Evolutionary conservation across 2,329 filamentous ascomycete species (phyloP).

Genomic region (Aureobasidium sp.): DNA sequence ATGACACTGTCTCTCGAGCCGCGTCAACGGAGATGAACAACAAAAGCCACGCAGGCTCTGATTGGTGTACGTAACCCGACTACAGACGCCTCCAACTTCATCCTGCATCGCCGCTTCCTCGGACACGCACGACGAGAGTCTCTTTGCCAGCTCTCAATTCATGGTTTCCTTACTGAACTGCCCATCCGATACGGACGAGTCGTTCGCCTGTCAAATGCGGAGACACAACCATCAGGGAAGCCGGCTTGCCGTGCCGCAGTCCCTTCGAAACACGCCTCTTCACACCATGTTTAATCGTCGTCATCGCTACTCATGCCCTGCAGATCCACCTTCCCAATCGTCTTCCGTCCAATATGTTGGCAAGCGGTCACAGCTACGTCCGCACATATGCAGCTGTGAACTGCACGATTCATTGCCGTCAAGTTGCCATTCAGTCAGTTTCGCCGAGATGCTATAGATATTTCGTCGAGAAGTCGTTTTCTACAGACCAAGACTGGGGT

Average conservation of each 20-base stretch:
- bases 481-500: not conserved
- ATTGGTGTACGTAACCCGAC: not conserved
- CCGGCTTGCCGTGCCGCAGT: not conserved
- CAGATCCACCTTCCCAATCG: not conserved
- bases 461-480: not conserved
- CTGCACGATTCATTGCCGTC: not conserved
- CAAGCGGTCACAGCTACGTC: not conserved
- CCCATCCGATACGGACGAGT: not conserved
- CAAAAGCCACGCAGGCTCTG: not conserved
- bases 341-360: not conserved
- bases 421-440: not conserved
- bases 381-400: not conserved
- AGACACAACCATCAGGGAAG: not conserved
- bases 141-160: not conserved
- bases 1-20: too few species aligned
- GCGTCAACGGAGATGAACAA: not conserved
- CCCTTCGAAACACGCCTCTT: conserved; percentile 3
- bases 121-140: not conserved
- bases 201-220: not conserved
- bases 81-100: not conserved
- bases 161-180: not conserved
- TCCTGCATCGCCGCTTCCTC: not conserved
- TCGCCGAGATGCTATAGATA: not conserved
- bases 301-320: conserved; percentile 1
- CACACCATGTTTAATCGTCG: conserved; percentile 1